Conservation (phyloP, 2,329 filamentous ascomycete genomes). For the Alternaria burnsii region DNA sequence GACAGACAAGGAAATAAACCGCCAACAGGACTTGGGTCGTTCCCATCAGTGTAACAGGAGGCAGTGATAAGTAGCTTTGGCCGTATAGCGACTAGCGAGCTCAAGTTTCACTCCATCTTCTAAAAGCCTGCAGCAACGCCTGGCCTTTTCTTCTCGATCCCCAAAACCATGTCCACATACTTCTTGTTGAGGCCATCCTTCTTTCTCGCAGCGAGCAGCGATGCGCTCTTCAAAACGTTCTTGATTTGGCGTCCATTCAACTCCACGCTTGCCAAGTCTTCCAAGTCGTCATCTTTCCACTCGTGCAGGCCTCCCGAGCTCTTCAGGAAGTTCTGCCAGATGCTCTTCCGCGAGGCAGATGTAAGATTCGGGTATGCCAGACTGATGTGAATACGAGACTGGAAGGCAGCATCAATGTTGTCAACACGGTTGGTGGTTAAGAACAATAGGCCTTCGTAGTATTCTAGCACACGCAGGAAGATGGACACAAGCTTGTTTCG, state of each 20-base stretch:
- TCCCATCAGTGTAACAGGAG: background rate
- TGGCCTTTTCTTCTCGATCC: constrained; percentile 27
- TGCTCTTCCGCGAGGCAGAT: constrained; percentile 23
- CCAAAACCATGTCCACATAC: constrained; percentile 42
- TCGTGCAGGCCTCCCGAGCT: constrained; percentile 17
- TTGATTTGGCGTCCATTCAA: constrained; percentile 63
- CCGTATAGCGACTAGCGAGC: background rate
- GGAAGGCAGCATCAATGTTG: constrained; percentile 40
- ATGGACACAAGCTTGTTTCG: constrained; percentile 51
- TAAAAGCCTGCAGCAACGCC: constrained; percentile 12
- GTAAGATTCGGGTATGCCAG: constrained; percentile 36
- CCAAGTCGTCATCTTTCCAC: constrained; percentile 41
- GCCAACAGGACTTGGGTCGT: background rate
- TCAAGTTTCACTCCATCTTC: background rate
- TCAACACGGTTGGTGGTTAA: constrained; percentile 45
- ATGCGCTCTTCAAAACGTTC: constrained; percentile 49
- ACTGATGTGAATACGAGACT: constrained; percentile 40
- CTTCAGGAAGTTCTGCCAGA: constrained; percentile 41
- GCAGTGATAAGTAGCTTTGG: background rate
- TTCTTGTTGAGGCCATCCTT: constrained; percentile 29
- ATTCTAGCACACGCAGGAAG: constrained; percentile 42
- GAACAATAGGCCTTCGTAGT: constrained; percentile 43
- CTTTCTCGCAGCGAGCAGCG: constrained; percentile 32
- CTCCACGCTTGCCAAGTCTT: constrained; percentile 51
- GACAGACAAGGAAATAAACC: no score